phyloP scores from a whole-genome alignment of 148 eudicot genomes.

The Pouteria glomerata region DNA sequence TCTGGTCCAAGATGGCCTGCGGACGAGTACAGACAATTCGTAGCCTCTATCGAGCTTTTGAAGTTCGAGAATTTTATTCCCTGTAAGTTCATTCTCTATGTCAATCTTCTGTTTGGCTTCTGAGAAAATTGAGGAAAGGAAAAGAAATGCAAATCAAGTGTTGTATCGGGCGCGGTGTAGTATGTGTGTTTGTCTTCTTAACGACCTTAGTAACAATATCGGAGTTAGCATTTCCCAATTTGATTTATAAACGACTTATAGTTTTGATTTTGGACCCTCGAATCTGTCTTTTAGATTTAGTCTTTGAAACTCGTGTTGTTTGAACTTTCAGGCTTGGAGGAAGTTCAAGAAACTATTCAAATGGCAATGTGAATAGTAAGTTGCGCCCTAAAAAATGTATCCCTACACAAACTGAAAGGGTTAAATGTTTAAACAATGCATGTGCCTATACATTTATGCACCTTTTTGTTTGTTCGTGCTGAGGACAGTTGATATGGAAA shows the following conservation, averaged over 20 bases:
- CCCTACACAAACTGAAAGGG: not conserved
- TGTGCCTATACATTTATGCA: not conserved
- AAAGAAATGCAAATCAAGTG: not conserved
- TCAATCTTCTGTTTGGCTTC: not conserved
- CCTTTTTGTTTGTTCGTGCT: not conserved
- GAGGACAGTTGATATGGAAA: not conserved
- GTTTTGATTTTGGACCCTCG: not conserved
- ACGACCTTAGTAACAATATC: not conserved
- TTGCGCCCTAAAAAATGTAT: not conserved
- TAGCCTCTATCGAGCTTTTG: constrained; percentile 8
- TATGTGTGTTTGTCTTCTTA: not conserved
- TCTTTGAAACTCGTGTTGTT: not conserved
- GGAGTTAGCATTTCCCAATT: constrained; percentile 1
- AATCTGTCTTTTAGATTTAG: not conserved
- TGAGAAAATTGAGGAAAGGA: no score
- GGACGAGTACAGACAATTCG: constrained; percentile 18
- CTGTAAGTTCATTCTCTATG: constrained; percentile 13
- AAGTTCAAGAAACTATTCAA: constrained; percentile 41
- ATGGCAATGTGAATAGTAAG: constrained; percentile 21
- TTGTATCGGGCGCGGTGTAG: not conserved
- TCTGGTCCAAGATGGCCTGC: constrained; percentile 14
- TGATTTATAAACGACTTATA: not conserved
- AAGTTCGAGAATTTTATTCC: constrained; percentile 6
- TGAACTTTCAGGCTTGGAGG: constrained; percentile 37
- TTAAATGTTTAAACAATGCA: not conserved